Percentiles rank a stretch among this genome's conserved stretches.
phyloP scores from a whole-genome alignment of 2,329 filamentous ascomycete species.

The Pochonia chlamydosporia region DNA sequence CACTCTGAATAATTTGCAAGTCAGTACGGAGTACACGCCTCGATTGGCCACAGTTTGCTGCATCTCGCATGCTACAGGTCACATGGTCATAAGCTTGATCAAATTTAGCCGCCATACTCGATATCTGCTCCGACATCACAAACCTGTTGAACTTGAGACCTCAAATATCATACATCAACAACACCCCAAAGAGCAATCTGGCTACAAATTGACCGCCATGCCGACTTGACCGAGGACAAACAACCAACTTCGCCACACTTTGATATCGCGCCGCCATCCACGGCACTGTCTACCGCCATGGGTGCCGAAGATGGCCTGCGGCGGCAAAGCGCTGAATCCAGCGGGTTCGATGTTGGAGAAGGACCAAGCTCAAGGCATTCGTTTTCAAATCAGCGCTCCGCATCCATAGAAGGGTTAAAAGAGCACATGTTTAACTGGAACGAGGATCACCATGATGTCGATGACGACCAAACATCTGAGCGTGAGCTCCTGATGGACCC shows the following conservation, averaged over 20 bases:
- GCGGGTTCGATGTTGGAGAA: slow-evolving; percentile 15
- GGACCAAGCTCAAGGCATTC: slow-evolving; percentile 20
- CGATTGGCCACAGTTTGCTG: no score
- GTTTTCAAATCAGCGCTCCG: slow-evolving; percentile 18
- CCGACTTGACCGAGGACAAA: neutral
- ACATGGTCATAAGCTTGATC: no score
- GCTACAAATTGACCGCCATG: neutral
- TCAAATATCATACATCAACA: no score
- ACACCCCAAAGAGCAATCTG: neutral
- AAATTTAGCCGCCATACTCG: no score
- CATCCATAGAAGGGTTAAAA: slow-evolving; percentile 18
- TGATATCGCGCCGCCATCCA: neutral
- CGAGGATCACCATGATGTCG: slow-evolving; percentile 30
- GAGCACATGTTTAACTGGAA: slow-evolving; percentile 35
- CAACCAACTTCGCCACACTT: neutral
- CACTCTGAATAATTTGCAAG: no score
- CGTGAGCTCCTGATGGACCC: slow-evolving; percentile 53
- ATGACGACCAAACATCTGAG: slow-evolving; percentile 44
- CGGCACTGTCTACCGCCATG: neutral
- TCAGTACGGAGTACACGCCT: no score
- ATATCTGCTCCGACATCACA: no score
- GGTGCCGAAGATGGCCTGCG: neutral
- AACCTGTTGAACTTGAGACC: no score
- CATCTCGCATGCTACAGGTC: no score
- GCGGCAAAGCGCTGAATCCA: slow-evolving; percentile 11